Evolutionary conservation across 164 flowering plant species (phyloP).

Genomic region (Kingdonia uniflora): DNA sequence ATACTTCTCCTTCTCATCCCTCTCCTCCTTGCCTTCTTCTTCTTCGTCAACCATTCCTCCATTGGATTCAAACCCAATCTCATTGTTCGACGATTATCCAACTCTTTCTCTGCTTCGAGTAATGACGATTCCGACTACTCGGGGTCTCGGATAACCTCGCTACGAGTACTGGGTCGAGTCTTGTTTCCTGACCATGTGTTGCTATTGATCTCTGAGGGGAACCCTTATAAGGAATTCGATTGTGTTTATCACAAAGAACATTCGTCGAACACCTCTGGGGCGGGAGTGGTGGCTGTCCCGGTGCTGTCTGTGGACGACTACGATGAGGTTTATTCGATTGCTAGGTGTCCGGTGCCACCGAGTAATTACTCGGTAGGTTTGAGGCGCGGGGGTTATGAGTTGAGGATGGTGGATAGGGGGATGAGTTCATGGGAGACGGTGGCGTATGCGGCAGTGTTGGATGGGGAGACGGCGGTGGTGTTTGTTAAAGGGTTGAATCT

Average conservation of each 20-base stretch:
- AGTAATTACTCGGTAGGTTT: slow-evolving; percentile 32
- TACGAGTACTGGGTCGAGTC: slow-evolving; percentile 34
- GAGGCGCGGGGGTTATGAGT: slow-evolving; percentile 15
- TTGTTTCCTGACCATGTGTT: slow-evolving; percentile 67
- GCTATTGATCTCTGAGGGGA: slow-evolving; percentile 21
- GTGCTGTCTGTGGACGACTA: slow-evolving; percentile 47
- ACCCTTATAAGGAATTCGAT: slow-evolving; percentile 9
- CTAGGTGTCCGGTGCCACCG: slow-evolving; percentile 59
- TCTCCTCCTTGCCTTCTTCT: slow-evolving; percentile 2
- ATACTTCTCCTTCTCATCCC: slow-evolving; percentile 7
- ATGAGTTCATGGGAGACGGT: slow-evolving; percentile 55
- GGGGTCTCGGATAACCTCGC: too few species aligned
- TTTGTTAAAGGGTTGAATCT: slow-evolving; percentile 82
- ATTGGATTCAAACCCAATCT: slow-evolving; percentile 19
- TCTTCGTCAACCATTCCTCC: slow-evolving; percentile 6
- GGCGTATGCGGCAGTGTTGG: slow-evolving; percentile 57
- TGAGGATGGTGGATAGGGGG: slow-evolving; percentile 7
- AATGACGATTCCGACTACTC: too few species aligned
- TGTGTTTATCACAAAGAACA: slow-evolving; percentile 27
- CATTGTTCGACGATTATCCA: slow-evolving; percentile 1
- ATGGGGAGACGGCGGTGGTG: slow-evolving; percentile 48
- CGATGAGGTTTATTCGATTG: slow-evolving; percentile 36
- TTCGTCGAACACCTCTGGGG: background rate
- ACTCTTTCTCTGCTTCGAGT: too few species aligned
- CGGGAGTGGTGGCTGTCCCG: slow-evolving; percentile 2